These are phyloP conservation scores for Ormosia semicastrata DNA, from an alignment of 306 rosid genomes.

Conservation along the genomic window DNA sequence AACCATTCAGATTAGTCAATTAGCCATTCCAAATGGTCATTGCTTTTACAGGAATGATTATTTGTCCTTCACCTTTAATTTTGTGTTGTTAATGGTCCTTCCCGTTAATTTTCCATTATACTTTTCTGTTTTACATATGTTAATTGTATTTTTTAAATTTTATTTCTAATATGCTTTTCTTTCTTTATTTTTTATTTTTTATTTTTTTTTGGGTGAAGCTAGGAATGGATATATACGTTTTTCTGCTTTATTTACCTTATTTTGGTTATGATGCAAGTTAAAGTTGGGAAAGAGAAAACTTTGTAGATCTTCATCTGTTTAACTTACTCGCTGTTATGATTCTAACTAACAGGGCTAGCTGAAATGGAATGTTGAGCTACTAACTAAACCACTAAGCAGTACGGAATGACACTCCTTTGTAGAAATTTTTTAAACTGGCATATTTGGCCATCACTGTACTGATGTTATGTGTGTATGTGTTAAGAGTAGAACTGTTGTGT, in stretches of 20 bases:
- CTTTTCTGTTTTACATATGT: background rate
- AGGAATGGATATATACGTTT: background rate
- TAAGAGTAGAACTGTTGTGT: background rate
- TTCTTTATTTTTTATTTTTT: background rate
- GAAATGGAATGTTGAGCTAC: background rate
- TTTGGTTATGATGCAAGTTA: conserved; percentile 1
- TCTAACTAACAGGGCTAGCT: background rate
- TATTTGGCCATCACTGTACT: background rate
- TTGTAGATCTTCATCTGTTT: background rate
- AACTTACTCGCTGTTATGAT: background rate
- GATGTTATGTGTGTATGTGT: background rate
- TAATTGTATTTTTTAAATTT: background rate
- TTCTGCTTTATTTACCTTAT: background rate
- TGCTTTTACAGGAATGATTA: too few relatives aligned
- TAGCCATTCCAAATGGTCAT: too few relatives aligned
- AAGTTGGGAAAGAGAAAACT: background rate
- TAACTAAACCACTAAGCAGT: background rate
- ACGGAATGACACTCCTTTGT: background rate
- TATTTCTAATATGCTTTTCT: background rate
- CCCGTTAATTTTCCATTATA: background rate
- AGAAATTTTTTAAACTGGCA: background rate
- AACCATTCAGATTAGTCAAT: too few relatives aligned
- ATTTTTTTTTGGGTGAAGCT: background rate
- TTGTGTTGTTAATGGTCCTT: too few relatives aligned
- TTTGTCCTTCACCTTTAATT: too few relatives aligned